A percentile compares a stretch with the other conserved stretches of the same genome.
phyloP scores from a whole-genome alignment of 192 early-diverging fungal species.

The Lobulomyces angularis region DNA sequence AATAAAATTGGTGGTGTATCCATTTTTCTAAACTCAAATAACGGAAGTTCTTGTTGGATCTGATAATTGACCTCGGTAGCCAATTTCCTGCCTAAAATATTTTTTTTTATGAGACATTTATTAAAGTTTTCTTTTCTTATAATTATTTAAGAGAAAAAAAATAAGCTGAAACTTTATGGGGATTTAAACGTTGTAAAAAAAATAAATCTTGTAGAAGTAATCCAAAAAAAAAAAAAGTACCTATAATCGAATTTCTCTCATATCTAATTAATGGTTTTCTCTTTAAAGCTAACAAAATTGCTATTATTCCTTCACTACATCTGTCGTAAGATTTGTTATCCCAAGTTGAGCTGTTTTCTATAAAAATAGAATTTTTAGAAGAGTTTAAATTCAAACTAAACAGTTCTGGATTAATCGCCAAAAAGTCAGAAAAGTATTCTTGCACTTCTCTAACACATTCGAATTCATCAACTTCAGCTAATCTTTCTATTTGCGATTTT shows the following conservation, averaged over 20 bases:
- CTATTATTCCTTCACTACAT: conserved; percentile 62
- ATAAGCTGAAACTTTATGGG: no score
- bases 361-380: conserved; percentile 53
- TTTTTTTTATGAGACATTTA: no score
- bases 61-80: conserved; percentile 72
- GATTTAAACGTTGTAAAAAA: no score
- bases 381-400: conserved; percentile 64
- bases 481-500: conserved; percentile 77
- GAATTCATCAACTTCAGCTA: conserved; percentile 91
- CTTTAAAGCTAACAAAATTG: conserved; percentile 71
- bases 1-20: conserved; percentile 79
- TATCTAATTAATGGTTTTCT: conserved; percentile 88
- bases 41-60: conserved; percentile 56
- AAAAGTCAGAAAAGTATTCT: conserved; percentile 90
- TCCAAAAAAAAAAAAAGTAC: no score
- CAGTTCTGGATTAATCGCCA: conserved; percentile 67
- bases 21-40: conserved; percentile 68
- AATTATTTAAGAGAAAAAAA: no score
- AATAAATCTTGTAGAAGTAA: no score
- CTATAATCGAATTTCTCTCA: conserved; percentile 61
- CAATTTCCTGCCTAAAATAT: conserved; percentile 74
- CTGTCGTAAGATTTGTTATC: conserved; percentile 62
- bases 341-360: conserved; percentile 62
- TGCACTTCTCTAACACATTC: conserved; percentile 91
- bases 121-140: no score